A percentile compares a stretch with the other conserved stretches of the same genome.
Evolutionary conservation across 2,329 filamentous ascomycete genomes (phyloP).

Genomic region (Exophiala dermatitidis): DNA sequence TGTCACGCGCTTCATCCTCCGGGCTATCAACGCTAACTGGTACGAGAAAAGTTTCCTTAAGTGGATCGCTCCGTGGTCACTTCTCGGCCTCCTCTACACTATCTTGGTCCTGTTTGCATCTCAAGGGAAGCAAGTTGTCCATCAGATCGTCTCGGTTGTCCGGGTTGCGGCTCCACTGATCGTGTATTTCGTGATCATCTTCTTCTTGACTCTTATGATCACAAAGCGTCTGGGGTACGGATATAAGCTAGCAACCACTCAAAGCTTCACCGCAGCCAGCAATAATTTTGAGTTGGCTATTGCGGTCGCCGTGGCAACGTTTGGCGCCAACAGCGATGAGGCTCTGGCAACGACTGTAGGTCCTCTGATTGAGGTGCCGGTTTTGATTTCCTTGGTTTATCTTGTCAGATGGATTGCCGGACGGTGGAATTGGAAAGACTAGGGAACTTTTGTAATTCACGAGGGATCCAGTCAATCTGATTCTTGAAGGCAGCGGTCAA

Average conservation of each 20-base stretch:
- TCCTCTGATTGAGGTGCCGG: constrained; percentile 78
- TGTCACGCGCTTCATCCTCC: constrained; percentile 61
- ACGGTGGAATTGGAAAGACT: constrained; percentile 2
- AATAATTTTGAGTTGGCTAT: constrained; percentile 94
- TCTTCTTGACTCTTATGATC: constrained; percentile 59
- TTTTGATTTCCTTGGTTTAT: constrained; percentile 71
- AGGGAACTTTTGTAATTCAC: too few species aligned
- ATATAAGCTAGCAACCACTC: constrained; percentile 63
- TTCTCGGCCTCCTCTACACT: constrained; percentile 79
- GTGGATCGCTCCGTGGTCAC: constrained; percentile 62
- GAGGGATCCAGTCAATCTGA: too few species aligned
- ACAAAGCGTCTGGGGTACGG: constrained; percentile 62
- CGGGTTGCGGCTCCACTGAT: constrained; percentile 73
- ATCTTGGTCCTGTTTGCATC: constrained; percentile 80
- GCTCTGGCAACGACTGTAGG: constrained; percentile 77
- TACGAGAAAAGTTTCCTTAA: constrained; percentile 65
- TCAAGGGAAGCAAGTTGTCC: constrained; percentile 67
- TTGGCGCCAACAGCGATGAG: constrained; percentile 69
- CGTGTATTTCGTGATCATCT: constrained; percentile 72
- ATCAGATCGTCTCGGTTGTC: constrained; percentile 76
- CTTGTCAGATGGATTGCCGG: constrained; percentile 48
- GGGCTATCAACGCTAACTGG: constrained; percentile 49
- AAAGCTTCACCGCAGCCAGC: constrained; percentile 82
- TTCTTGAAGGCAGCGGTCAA: too few species aligned
- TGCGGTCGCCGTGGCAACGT: constrained; percentile 75